phyloP scores from a whole-genome alignment of 345 rosid species.

The Pistacia integerrima region DNA sequence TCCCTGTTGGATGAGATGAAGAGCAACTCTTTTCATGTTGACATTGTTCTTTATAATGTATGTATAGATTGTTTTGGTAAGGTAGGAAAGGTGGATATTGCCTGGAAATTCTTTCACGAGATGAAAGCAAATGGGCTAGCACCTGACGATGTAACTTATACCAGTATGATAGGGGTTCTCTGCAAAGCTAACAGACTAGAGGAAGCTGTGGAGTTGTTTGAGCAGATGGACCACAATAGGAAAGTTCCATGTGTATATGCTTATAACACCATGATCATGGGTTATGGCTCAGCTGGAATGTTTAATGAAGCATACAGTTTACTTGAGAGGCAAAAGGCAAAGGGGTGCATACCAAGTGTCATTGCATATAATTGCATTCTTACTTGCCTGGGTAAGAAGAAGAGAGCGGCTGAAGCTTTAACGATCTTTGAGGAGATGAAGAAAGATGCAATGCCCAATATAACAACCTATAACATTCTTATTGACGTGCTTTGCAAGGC shows the following conservation, averaged over 20 bases:
- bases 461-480: constrained; percentile 72
- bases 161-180: constrained; percentile 87
- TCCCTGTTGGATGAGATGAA: constrained; percentile 90
- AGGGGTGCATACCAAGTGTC: constrained; percentile 88
- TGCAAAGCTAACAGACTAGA: constrained; percentile 78
- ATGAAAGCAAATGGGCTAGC: constrained; percentile 62
- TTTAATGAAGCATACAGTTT: constrained; percentile 78
- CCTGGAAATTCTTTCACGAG: constrained; percentile 98
- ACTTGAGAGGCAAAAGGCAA: constrained; percentile 80
- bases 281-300: constrained; percentile 84
- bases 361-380: constrained; percentile 89
- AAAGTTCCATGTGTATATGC: constrained; percentile 88
- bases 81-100: constrained; percentile 91
- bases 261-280: constrained; percentile 97
- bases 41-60: constrained; percentile 88
- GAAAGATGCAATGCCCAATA: constrained; percentile 79
- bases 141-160: constrained; percentile 93
- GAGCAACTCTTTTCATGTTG: constrained; percentile 72
- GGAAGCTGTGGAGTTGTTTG: constrained; percentile 86
- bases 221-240: constrained; percentile 67
- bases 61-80: constrained; percentile 95
- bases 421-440: constrained; percentile 81
- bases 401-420: constrained; percentile 66
- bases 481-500: constrained; percentile 84
- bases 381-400: constrained; percentile 80